Percentiles rank a stretch among this genome's conserved stretches.
phyloP scores from a whole-genome alignment of 441 rosid species.

The Populus trichocarpa region DNA sequence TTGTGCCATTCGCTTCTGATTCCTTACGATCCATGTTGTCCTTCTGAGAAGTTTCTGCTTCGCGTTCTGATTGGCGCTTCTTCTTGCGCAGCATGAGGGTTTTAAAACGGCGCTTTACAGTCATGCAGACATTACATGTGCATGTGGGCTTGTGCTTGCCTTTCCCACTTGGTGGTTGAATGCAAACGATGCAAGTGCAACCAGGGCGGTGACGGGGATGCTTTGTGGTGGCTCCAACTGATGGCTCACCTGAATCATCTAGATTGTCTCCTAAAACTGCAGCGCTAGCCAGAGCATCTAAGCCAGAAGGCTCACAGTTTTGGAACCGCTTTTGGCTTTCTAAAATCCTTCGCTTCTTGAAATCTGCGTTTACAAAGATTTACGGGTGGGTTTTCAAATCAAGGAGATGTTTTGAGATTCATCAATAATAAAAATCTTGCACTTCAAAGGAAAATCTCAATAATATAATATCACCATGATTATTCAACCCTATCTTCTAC shows the following conservation, averaged over 20 bases:
- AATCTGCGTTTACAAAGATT: constrained; percentile 4
- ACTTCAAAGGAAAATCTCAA: not conserved
- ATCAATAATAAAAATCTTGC: not conserved
- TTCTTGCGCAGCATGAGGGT: constrained; percentile 84
- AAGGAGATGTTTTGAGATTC: not conserved
- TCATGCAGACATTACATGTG: constrained; percentile 87
- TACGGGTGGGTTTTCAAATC: not conserved
- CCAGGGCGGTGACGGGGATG: too few relatives aligned
- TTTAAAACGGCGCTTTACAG: constrained; percentile 88
- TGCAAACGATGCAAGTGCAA: too few relatives aligned
- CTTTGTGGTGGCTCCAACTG: too few relatives aligned
- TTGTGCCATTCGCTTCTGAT: constrained; percentile 26
- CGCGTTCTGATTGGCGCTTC: constrained; percentile 68
- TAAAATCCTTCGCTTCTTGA: constrained; percentile 46
- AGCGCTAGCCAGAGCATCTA: constrained; percentile 90
- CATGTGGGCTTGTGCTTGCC: constrained; percentile 81
- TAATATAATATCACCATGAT: not conserved
- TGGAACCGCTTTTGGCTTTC: constrained; percentile 38
- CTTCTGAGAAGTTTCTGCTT: constrained; percentile 38
- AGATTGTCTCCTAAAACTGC: constrained; percentile 69
- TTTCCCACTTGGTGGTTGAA: constrained; percentile 31
- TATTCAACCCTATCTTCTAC: not conserved
- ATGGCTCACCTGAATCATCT: too few relatives aligned
- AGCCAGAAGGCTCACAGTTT: constrained; percentile 56
- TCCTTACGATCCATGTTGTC: constrained; percentile 24